These are phyloP conservation scores for Xylaria nigripes DNA, from an alignment of 495 filamentous ascomycete species.

Conservation along the genomic window DNA sequence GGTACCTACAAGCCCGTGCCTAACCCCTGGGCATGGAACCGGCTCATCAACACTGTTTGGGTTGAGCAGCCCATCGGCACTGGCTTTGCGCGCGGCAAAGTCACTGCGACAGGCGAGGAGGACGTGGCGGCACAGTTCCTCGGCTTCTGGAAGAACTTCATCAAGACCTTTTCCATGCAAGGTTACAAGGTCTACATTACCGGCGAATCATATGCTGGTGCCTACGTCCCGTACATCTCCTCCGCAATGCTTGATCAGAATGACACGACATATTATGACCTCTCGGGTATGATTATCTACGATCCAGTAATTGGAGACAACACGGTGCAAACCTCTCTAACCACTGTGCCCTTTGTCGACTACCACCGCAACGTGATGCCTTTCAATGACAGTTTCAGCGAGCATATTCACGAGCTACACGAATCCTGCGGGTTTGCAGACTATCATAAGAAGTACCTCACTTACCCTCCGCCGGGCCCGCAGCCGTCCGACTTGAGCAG, in stretches of 20 bases:
- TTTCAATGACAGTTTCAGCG: constrained; percentile 61
- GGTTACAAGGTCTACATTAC: constrained; percentile 60
- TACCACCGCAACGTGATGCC: constrained; percentile 55
- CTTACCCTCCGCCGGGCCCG: constrained; percentile 57
- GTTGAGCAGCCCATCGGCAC: constrained; percentile 73
- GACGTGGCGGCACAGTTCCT: constrained; percentile 64
- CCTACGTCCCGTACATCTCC: constrained; percentile 74
- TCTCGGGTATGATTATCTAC: constrained; percentile 62
- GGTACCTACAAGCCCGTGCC: constrained; percentile 50
- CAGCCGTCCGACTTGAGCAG: constrained; percentile 40
- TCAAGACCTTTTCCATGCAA: constrained; percentile 59
- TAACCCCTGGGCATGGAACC: constrained; percentile 61
- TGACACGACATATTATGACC: constrained; percentile 58
- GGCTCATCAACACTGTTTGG: constrained; percentile 58
- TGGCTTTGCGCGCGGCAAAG: constrained; percentile 59
- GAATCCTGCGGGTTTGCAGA: constrained; percentile 61
- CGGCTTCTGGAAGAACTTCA: constrained; percentile 63
- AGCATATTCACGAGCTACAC: constrained; percentile 48
- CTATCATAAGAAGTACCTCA: constrained; percentile 56
- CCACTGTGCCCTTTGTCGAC: constrained; percentile 57
- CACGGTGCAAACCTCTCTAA: constrained; percentile 45
- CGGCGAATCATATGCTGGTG: constrained; percentile 66
- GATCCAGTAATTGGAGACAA: constrained; percentile 59
- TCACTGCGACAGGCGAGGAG: constrained; percentile 54
- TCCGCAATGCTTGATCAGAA: constrained; percentile 66